Evolutionary conservation across 768 basidiomycete species (phyloP).

Genomic region (Auriscalpium microsporum): DNA sequence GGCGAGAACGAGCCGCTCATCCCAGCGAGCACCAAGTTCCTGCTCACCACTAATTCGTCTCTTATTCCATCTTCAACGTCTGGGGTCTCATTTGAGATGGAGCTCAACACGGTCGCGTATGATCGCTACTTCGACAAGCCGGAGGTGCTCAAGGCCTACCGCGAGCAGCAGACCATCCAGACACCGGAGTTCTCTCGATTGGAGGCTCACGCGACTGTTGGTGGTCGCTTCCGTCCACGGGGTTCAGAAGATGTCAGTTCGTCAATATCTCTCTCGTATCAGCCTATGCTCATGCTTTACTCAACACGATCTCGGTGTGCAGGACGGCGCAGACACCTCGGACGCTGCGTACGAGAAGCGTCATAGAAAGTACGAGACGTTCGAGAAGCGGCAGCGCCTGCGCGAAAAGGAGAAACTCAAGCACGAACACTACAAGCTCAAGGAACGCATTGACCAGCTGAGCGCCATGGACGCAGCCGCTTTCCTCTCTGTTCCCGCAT

Average conservation of each 20-base stretch:
- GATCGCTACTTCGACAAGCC: slow-evolving; percentile 73
- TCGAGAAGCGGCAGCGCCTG: slow-evolving; percentile 77
- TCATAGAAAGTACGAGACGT: slow-evolving; percentile 79
- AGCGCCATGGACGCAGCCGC: slow-evolving; percentile 62
- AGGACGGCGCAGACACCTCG: slow-evolving; percentile 60
- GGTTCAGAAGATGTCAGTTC: slow-evolving; percentile 62
- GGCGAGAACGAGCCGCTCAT: slow-evolving; percentile 69
- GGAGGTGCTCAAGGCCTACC: slow-evolving; percentile 64
- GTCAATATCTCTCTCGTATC: slow-evolving; percentile 6
- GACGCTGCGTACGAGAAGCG: slow-evolving; percentile 76
- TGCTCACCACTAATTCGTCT: slow-evolving; percentile 65
- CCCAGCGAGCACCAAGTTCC: slow-evolving; percentile 53
- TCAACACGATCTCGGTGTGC: slow-evolving; percentile 8
- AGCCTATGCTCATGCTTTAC: slow-evolving; percentile 7
- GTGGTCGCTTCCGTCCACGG: slow-evolving; percentile 64
- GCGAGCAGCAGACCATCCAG: slow-evolving; percentile 64
- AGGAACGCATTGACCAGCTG: slow-evolving; percentile 81
- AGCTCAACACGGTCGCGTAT: slow-evolving; percentile 50
- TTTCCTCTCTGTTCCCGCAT: slow-evolving; percentile 55
- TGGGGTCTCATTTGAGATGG: slow-evolving; percentile 25
- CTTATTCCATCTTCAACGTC: slow-evolving; percentile 37
- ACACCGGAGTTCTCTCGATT: slow-evolving; percentile 59
- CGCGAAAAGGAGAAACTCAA: slow-evolving; percentile 89
- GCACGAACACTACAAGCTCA: slow-evolving; percentile 87
- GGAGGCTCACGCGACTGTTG: slow-evolving; percentile 44